These are phyloP conservation scores for Triglochin maritima DNA, from an alignment of 106 monocot genomes.

Conservation along the genomic window DNA sequence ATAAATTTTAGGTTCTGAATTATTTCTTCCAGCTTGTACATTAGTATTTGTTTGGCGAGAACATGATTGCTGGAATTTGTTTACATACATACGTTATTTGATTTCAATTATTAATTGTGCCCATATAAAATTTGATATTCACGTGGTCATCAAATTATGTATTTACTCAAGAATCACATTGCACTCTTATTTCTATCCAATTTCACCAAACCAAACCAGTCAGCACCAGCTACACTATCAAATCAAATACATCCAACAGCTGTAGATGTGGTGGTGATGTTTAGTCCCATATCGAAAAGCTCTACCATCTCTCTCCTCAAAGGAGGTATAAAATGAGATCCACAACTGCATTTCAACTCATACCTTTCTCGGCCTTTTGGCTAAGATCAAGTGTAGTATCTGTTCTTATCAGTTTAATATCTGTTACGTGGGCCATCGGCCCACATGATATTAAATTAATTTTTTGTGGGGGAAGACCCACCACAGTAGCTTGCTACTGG, in stretches of 20 bases:
- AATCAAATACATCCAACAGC: too few species aligned
- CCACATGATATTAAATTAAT: constrained; percentile 37
- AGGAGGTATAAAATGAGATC: too few species aligned
- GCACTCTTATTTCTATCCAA: too few species aligned
- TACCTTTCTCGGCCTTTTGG: constrained; percentile 98
- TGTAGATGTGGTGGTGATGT: too few species aligned
- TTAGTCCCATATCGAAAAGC: too few species aligned
- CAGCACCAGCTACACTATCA: too few species aligned
- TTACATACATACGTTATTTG: neutral
- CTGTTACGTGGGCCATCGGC: constrained; percentile 79
- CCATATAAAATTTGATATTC: too few species aligned
- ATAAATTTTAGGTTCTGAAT: neutral
- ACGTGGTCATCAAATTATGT: too few species aligned
- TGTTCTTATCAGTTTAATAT: constrained; percentile 99
- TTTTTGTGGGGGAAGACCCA: constrained; percentile 8
- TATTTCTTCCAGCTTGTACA: constrained; percentile 71
- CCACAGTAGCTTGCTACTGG: neutral
- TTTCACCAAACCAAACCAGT: too few species aligned
- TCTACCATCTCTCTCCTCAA: too few species aligned
- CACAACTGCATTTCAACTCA: constrained; percentile 13
- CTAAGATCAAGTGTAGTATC: constrained; percentile 98
- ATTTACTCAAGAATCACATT: too few species aligned
- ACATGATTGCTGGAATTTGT: constrained; percentile 43
- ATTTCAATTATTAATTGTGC: too few species aligned
- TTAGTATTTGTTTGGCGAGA: constrained; percentile 49